A percentile compares a stretch with the other conserved stretches of the same genome.
phyloP scores from a whole-genome alignment of 2,329 filamentous ascomycete genomes.

The Colletotrichum neosansevieriae region DNA sequence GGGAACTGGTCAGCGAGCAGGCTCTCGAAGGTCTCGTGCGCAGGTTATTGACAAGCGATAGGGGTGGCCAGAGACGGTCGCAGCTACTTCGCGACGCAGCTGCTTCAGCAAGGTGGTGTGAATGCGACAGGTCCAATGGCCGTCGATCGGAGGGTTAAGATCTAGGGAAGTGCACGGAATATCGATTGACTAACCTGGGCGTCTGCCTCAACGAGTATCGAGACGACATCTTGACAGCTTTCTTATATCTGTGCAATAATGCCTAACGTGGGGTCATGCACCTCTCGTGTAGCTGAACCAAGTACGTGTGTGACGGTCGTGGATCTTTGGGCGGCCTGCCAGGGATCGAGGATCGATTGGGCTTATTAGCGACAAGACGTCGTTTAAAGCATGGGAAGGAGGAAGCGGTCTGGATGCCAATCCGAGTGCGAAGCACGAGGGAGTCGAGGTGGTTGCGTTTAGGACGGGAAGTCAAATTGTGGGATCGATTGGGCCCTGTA shows the following conservation, averaged over 20 bases:
- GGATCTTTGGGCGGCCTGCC: conserved; percentile 22
- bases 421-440: conserved; percentile 31
- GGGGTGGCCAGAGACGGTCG: not conserved
- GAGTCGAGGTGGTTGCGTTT: too few relatives aligned
- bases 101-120: not conserved
- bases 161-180: not conserved
- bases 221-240: conserved; percentile 48
- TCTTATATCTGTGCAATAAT: conserved; percentile 28
- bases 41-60: conserved; percentile 9
- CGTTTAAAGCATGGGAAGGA: conserved; percentile 19
- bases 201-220: conserved; percentile 55
- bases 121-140: not conserved
- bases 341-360: conserved; percentile 21
- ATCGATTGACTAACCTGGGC: conserved; percentile 48
- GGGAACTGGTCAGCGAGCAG: conserved; percentile 23
- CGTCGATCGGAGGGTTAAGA: conserved; percentile 26
- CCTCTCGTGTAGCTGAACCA: conserved; percentile 37
- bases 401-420: conserved; percentile 26
- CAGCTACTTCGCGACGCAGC: not conserved
- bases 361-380: conserved; percentile 14
- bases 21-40: not conserved
- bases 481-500: conserved; percentile 27
- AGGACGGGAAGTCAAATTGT: conserved; percentile 11
- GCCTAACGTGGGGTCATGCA: conserved; percentile 38
- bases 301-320: conserved; percentile 30